Conservation (phyloP, 1,284 basidiomycete species). For the Termitomyces sp. region DNA sequence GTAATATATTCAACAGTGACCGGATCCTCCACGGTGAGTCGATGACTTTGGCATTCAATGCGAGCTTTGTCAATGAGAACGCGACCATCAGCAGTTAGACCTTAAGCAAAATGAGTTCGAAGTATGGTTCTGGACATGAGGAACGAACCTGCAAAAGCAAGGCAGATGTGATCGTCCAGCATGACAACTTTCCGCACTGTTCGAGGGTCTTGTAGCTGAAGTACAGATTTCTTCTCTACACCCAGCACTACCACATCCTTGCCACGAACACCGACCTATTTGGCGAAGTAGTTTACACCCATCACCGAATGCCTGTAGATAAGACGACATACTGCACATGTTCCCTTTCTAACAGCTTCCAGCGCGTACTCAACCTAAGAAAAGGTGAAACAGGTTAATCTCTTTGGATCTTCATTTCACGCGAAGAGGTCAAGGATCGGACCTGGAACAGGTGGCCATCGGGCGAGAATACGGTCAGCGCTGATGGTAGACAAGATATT, state of each 20-base stretch:
- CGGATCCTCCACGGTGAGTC: slow-evolving; percentile 96
- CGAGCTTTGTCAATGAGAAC: slow-evolving; percentile 98
- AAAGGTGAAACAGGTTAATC: slow-evolving; percentile 4
- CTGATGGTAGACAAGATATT: slow-evolving; percentile 32
- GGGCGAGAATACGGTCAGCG: slow-evolving; percentile 91
- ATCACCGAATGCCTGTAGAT: neutral
- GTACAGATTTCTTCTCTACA: slow-evolving; percentile 97
- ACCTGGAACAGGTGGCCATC: slow-evolving; percentile 94
- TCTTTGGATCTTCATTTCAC: slow-evolving; percentile 4
- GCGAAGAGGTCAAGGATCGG: slow-evolving; percentile 17
- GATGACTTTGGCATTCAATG: slow-evolving; percentile 96
- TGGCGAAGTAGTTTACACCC: neutral
- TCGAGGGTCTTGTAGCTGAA: slow-evolving; percentile 96
- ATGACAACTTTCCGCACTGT: slow-evolving; percentile 98
- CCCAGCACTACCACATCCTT: slow-evolving; percentile 94
- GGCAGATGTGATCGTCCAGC: slow-evolving; percentile 96
- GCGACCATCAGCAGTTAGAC: slow-evolving; percentile 95
- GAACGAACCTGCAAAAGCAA: slow-evolving; percentile 90
- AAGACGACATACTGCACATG: slow-evolving; percentile 76
- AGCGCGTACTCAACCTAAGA: slow-evolving; percentile 94
- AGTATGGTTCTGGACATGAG: slow-evolving; percentile 4
- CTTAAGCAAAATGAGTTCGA: slow-evolving; percentile 37
- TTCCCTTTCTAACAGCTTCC: slow-evolving; percentile 96
- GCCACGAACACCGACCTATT: slow-evolving; percentile 91
- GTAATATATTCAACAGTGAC: slow-evolving; percentile 99